A percentile compares a stretch with the other conserved stretches of the same genome.
Conservation (phyloP, 176 grass and related monocot genomes). For the Oryza officinalis region DNA sequence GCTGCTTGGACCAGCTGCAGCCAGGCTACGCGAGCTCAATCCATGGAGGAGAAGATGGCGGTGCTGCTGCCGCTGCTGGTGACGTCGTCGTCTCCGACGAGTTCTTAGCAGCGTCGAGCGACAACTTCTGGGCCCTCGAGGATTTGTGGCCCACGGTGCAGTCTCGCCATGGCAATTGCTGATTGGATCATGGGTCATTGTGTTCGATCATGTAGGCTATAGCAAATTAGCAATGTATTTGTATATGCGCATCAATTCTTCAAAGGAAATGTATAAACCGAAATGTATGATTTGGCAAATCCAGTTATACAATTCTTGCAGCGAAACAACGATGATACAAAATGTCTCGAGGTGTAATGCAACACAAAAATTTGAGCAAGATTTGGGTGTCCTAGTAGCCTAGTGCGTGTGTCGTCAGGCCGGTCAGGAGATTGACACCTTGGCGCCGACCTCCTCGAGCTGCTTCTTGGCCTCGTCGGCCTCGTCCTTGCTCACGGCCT, state of each 20-base stretch:
- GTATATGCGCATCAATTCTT: not conserved
- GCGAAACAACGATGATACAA: not conserved
- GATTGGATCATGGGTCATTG: not conserved
- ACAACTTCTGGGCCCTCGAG: constrained; percentile 38
- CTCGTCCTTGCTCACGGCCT: constrained; percentile 59
- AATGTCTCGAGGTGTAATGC: not conserved
- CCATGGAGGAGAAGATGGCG: not conserved
- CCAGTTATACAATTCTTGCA: not conserved
- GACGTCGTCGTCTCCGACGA: constrained; percentile 1
- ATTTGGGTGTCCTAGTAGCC: not conserved
- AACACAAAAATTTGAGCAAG: not conserved
- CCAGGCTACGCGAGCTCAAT: not conserved
- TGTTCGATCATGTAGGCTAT: not conserved
- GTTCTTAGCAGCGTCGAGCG: not conserved
- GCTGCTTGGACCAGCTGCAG: not conserved
- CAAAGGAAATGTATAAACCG: not conserved
- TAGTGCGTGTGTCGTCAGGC: not conserved
- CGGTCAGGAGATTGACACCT: constrained; percentile 43
- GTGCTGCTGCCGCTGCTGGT: not conserved
- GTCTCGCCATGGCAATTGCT: not conserved
- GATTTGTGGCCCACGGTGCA: constrained; percentile 37
- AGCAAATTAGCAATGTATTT: not conserved
- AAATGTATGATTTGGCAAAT: not conserved
- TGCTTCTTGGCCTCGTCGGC: constrained; percentile 60
- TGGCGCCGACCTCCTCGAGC: constrained; percentile 64